Conservation (phyloP, 1,284 basidiomycete species). For the Ceratobasidium sp. region DNA sequence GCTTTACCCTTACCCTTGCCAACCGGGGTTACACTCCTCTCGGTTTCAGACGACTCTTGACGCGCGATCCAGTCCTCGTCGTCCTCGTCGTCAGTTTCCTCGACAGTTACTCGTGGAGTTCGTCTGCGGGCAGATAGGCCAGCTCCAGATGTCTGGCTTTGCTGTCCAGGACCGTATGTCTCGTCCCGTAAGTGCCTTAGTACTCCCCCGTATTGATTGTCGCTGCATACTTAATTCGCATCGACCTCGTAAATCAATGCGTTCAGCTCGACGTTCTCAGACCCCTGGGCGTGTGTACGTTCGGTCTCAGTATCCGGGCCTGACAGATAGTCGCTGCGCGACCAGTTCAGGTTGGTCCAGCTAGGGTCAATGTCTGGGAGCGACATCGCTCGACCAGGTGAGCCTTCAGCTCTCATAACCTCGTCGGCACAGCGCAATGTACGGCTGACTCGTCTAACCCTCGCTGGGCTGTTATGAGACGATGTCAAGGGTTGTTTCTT, state of each 20-base stretch:
- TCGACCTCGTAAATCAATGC: neutral
- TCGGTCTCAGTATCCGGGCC: no score
- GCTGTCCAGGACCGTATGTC: neutral
- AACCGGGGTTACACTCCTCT: neutral
- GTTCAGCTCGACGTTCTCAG: neutral
- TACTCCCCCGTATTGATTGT: no score
- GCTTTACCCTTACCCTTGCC: neutral
- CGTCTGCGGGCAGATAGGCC: neutral
- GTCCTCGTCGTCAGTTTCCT: slow-evolving; percentile 1
- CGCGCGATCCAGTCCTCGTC: no score
- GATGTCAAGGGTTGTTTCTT: neutral
- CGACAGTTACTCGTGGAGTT: neutral
- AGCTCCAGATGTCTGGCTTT: neutral
- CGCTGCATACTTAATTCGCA: neutral
- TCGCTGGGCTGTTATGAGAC: no score
- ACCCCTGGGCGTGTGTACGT: no score
- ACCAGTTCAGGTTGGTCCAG: no score
- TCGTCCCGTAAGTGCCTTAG: neutral
- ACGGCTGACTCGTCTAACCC: neutral
- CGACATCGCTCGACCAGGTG: no score
- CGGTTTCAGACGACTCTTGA: neutral
- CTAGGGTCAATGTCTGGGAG: no score
- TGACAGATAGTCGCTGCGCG: no score
- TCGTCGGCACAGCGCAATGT: no score
- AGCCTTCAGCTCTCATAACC: no score